Base-by-base conservation (phyloP, 2,329 filamentous ascomycete genomes). In the Leptosphaerulina australis region DNA sequence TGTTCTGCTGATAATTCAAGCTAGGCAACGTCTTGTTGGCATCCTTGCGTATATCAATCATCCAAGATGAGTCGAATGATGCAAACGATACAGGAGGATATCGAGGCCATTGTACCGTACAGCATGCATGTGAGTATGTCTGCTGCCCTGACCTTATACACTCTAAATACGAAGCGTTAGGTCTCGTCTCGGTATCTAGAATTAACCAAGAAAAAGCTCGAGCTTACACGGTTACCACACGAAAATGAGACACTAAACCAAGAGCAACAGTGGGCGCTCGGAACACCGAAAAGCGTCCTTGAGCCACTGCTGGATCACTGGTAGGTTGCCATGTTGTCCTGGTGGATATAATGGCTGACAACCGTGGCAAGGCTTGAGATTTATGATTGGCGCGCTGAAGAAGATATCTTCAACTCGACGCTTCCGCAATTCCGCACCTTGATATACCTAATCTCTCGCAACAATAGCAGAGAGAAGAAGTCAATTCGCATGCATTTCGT, bases 271-370 rank as follows among this genome's bases (percentile, higher is more conserved):
- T 84, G 81, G 81, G 82, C 81, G 72, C 64, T 71, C 15, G 75
- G 75, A 1, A 79, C 83, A 52, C 82, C 84, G 1, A 88, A 88
- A 64, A 71, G 77, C 21, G 78, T 81, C 34, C 75, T 88, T 44
- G 86, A 88, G 68, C 80, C 83, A 15, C 70, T 88, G 55, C 77
- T 88, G 50, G 85, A 88, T 67, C 86, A 79, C 61, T 88, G 85
- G 73, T 73, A 65, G 17, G 83, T 69, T 21, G 7, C n/a, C n/a
- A n/a, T n/a, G n/a, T n/a, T n/a, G n/a, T n/a, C n/a, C n/a, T n/a
- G n/a, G n/a, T n/a, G n/a, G n/a, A n/a, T n/a, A n/a, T n/a, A n/a
- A n/a, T n/a, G n/a, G n/a, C n/a, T n/a, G n/a, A n/a, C n/a, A n/a
- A n/a, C n/a, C n/a, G n/a, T n/a, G n/a, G n/a, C n/a, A n/a, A 62